Conservation (phyloP, 1,284 basidiomycete genomes). For the Ustilago bromivora region DNA sequence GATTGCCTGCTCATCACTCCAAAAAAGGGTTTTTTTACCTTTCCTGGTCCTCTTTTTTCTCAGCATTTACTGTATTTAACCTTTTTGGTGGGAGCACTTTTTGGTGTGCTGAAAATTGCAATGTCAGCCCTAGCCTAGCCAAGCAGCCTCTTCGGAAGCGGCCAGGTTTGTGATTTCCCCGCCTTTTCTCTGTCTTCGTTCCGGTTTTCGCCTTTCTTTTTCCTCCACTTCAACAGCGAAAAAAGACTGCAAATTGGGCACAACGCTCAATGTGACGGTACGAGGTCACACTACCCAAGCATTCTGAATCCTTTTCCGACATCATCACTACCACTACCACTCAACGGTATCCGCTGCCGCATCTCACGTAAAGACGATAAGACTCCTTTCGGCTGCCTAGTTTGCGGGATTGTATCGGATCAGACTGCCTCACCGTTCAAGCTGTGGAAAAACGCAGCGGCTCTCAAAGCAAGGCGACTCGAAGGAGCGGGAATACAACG, state of each 20-base stretch:
- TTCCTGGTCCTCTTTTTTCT: neutral
- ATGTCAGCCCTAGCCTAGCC: neutral
- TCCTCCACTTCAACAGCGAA: conserved; percentile 6
- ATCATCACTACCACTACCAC: conserved; percentile 1
- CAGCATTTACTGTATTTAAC: neutral
- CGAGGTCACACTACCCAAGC: conserved; percentile 2
- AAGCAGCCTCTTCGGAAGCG: conserved; percentile 1
- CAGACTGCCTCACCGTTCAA: neutral
- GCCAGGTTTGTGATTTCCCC: neutral
- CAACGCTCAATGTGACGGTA: neutral
- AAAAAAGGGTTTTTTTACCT: too few relatives aligned
- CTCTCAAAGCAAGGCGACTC: neutral
- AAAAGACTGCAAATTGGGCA: conserved; percentile 2
- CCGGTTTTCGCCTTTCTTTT: conserved; percentile 6
- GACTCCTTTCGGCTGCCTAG: neutral
- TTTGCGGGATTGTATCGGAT: neutral
- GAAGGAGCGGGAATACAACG: neutral
- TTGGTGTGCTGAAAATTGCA: neutral
- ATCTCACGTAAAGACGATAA: too few relatives aligned
- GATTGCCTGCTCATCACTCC: too few relatives aligned
- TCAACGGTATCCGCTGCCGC: neutral
- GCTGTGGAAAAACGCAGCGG: neutral
- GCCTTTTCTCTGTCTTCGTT: conserved; percentile 2
- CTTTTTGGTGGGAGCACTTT: neutral
- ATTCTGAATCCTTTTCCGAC: neutral